Evolutionary conservation across 768 basidiomycete species (phyloP), one percentile per base, ranked within the genome.

Genomic region (Cubamyces sp.): DNA sequence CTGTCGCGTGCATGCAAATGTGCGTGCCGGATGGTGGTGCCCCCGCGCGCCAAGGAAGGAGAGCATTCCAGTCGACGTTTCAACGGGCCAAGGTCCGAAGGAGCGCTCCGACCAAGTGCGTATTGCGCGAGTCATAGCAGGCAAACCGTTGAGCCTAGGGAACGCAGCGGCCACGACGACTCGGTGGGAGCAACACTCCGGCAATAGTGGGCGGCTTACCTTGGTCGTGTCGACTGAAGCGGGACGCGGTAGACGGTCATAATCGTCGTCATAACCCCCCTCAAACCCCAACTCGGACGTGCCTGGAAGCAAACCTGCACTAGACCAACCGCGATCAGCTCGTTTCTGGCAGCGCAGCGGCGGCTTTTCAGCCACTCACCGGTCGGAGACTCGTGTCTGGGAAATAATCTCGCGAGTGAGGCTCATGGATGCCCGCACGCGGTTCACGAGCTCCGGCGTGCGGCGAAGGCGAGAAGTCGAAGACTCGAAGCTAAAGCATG

Each of bases 381-480:
- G 57, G 21, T 57, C 56, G 56, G 46, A 48, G 26, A 30, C 18
- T 26, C 47, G 8, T n/a, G 19, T 41, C 41, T 52, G 57, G 26
- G 49, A 59, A 28, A 30, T 6, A 7, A 5, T 5, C 19, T 21
- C 49, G 50, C 30, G 28, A 43, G 49, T 18, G 43, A 9, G 30
- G 54, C 8, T 19, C 21, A 49, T 50, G 6, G 49, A 45, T 52
- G 57, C 34, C 28, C 57, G 15, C 16, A 34, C 40, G 4, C 1
- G 12, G 26, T n/a, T 28, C 39, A 37, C 12, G n/a, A 30, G 18
- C 57, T 59, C 57, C 57, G 57, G n/a, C 37, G 40, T 23, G 34
- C 57, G 57, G 57, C 49, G 57, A 59, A 59, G 49, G 41, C 25
- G 19, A 58, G 57, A 59, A 59, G 49, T 51, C 37, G 57, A 59